These are phyloP conservation scores for Hypseocharis bilobata DNA, from an alignment of 441 rosid species.

Conservation along the genomic window DNA sequence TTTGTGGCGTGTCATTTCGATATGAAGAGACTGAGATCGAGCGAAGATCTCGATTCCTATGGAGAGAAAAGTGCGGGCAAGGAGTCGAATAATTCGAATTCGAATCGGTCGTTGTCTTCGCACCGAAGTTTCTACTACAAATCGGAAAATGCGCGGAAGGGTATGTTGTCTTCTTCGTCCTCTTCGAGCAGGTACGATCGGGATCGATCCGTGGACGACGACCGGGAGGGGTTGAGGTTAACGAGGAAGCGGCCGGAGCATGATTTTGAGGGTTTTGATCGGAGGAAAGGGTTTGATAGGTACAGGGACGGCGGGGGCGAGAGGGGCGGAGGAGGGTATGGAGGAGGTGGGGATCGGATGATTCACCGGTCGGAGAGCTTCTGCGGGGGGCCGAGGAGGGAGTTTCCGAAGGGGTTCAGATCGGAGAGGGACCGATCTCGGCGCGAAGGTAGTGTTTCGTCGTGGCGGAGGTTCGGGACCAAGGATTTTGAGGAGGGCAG, in stretches of 20 bases:
- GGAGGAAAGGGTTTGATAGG: constrained; percentile 45
- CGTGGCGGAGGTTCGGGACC: constrained; percentile 69
- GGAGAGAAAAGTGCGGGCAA: constrained; percentile 39
- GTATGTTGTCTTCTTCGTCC: constrained; percentile 39
- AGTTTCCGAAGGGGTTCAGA: constrained; percentile 76
- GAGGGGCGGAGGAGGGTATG: constrained; percentile 26
- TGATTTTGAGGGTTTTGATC: constrained; percentile 55
- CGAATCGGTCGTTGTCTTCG: constrained; percentile 41
- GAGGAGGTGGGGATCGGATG: constrained; percentile 27
- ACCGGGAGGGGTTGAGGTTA: constrained; percentile 38
- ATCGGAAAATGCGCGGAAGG: constrained; percentile 45
- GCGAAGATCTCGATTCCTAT: constrained; percentile 63
- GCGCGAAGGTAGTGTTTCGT: constrained; percentile 66
- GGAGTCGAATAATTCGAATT: constrained; percentile 30
- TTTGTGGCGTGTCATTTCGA: background rate
- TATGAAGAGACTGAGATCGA: constrained; percentile 86
- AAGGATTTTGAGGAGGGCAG: constrained; percentile 38
- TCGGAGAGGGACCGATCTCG: constrained; percentile 80
- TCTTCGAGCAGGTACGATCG: constrained; percentile 53
- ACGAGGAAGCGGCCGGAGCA: constrained; percentile 54
- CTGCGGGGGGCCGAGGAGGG: constrained; percentile 60
- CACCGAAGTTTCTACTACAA: constrained; percentile 59
- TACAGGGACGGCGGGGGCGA: constrained; percentile 26
- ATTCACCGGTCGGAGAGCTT: constrained; percentile 71
- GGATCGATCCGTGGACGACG: constrained; percentile 47